phyloP scores from a whole-genome alignment of 371 early-diverging fungal genomes.

The Mortierella sp. region DNA sequence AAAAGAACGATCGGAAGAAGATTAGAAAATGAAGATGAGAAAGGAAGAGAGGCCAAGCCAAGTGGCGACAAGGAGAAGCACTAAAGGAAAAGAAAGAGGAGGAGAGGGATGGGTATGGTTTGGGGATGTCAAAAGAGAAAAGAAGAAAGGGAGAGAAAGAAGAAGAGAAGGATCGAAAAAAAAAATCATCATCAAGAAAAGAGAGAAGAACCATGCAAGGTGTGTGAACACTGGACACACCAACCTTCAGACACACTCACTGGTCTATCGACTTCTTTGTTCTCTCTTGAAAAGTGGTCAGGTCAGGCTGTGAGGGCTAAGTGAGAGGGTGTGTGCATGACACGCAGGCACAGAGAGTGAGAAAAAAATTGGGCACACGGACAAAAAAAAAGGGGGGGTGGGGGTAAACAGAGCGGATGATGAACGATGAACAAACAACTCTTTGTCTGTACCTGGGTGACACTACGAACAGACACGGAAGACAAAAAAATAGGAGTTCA shows the following conservation, averaged over 20 bases:
- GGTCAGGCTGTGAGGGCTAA: neutral
- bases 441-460: neutral
- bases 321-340: neutral
- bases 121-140: neutral
- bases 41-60: neutral
- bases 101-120: neutral
- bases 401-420: neutral
- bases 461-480: neutral
- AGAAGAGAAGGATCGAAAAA: neutral
- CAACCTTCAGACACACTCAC: neutral
- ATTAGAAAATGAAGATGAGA: neutral
- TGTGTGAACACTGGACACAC: neutral
- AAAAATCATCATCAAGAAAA: neutral
- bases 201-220: neutral
- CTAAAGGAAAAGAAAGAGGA: neutral
- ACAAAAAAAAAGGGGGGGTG: neutral
- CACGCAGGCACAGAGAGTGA: neutral
- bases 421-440: neutral
- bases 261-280: neutral
- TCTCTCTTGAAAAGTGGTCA: neutral
- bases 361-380: slow-evolving; percentile 9
- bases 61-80: neutral
- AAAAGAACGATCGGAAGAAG: neutral
- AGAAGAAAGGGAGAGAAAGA: neutral
- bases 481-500: neutral